A percentile compares a stretch with the other conserved stretches of the same genome.
These are phyloP conservation scores for Colletotrichum tofieldiae DNA, from an alignment of 2,329 filamentous ascomycete species.

Conservation along the genomic window DNA sequence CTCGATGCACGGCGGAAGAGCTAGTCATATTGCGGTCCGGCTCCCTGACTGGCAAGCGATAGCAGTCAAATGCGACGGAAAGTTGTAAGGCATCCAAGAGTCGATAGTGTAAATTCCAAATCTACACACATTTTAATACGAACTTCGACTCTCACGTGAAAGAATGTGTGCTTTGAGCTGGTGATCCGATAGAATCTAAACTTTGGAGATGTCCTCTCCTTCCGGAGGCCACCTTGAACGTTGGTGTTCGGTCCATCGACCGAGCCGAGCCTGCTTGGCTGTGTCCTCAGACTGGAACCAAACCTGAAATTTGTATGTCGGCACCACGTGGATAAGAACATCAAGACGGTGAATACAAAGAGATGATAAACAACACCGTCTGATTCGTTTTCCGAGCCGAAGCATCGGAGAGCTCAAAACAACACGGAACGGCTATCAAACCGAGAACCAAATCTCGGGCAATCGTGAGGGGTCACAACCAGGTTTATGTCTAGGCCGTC, in stretches of 20 bases:
- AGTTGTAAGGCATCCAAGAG: too few species aligned
- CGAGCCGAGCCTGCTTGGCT: neutral
- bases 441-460: constrained; percentile 18
- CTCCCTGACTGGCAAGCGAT: too few species aligned
- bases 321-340: neutral
- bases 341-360: neutral
- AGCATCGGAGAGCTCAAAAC: neutral
- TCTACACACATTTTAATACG: neutral
- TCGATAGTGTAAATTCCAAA: too few species aligned
- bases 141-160: too few species aligned
- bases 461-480: neutral
- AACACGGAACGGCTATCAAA: constrained; percentile 15
- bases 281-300: neutral
- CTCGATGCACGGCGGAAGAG: neutral
- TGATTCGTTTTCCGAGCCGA: constrained; percentile 21
- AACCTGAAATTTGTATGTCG: neutral
- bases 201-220: too few species aligned
- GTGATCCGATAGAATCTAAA: neutral
- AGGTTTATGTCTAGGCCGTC: neutral
- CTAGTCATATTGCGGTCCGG: fast-evolving
- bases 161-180: neutral
- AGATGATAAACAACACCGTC: neutral
- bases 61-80: too few species aligned
- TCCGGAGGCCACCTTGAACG: neutral
- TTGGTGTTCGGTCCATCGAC: neutral